Conservation (phyloP, 2,329 filamentous ascomycete genomes). For the Colletotrichum magnum region DNA sequence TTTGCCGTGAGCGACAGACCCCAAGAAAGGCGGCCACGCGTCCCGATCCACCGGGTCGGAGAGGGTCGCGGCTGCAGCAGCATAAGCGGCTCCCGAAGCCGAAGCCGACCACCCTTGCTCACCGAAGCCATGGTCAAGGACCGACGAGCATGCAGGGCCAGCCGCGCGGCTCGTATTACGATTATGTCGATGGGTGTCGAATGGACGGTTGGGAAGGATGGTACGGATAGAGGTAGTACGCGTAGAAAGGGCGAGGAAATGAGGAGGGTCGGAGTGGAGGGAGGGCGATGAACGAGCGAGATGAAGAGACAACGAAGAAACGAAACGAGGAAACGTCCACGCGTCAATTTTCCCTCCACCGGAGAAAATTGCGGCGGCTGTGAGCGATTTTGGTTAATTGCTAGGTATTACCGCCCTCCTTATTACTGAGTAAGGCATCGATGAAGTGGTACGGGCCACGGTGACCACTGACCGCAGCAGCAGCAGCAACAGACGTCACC, state of each 20-base stretch:
- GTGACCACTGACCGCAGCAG: too few species aligned
- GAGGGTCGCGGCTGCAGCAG: constrained; percentile 29
- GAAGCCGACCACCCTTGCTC: constrained; percentile 38
- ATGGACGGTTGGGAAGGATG: background rate
- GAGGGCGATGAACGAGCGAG: background rate
- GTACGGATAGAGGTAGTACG: too few species aligned
- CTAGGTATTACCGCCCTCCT: too few species aligned
- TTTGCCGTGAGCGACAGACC: constrained; percentile 25
- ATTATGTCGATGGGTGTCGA: constrained; percentile 1
- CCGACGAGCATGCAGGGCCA: constrained; percentile 39
- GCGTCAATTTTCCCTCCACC: too few species aligned
- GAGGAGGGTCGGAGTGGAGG: too few species aligned
- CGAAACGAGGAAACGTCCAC: background rate
- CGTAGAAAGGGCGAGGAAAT: too few species aligned
- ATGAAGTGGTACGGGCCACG: too few species aligned
- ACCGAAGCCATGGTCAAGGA: constrained; percentile 27
- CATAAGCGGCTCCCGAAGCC: constrained; percentile 3
- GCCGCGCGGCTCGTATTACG: constrained; percentile 29
- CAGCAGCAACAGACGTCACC: too few species aligned
- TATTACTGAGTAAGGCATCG: too few species aligned
- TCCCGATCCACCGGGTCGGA: constrained; percentile 37
- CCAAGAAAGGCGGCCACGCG: constrained; percentile 32
- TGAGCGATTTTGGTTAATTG: too few species aligned
- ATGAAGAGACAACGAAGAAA: background rate
- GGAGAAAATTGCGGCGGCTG: too few species aligned